Conservation (phyloP, 257 asterid genomes). For the Verbascum thapsus region DNA sequence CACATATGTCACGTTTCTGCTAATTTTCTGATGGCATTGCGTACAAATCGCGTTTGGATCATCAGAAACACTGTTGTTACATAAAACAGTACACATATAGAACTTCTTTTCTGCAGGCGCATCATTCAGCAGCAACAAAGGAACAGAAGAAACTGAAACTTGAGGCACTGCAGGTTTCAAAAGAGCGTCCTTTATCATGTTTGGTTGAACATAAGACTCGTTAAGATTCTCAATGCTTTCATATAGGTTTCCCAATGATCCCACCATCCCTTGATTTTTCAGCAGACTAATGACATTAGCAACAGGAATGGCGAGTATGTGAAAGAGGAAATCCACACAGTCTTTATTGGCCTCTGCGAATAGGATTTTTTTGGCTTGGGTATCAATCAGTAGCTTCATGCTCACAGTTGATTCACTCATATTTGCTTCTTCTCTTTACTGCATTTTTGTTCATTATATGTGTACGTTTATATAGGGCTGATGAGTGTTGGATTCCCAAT, state of each 20-base stretch:
- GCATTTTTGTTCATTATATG: too few species aligned
- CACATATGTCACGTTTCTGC: not conserved
- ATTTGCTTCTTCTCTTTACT: too few species aligned
- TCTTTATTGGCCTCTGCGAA: conserved; percentile 48
- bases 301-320: conserved; percentile 37
- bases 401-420: conserved; percentile 32
- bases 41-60: conserved; percentile 34
- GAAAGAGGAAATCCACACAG: conserved; percentile 44
- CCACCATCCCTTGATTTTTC: conserved; percentile 27
- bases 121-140: conserved; percentile 22
- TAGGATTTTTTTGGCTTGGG: conserved; percentile 26
- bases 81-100: not conserved
- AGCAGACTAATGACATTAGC: conserved; percentile 28
- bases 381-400: conserved; percentile 49
- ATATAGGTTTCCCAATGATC: conserved; percentile 29
- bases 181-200: conserved; percentile 31
- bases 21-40: not conserved
- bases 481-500: too few species aligned
- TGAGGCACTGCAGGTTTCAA: conserved; percentile 30
- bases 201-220: conserved; percentile 24
- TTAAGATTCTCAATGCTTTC: conserved; percentile 28
- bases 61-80: conserved; percentile 21
- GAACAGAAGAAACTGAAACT: conserved; percentile 15
- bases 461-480: too few species aligned
- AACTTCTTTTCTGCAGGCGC: not conserved